Evolutionary conservation across 768 basidiomycete species (phyloP), one percentile per base, ranked within the genome.

Genomic region (Tylopilus rubrobrunneus): DNA sequence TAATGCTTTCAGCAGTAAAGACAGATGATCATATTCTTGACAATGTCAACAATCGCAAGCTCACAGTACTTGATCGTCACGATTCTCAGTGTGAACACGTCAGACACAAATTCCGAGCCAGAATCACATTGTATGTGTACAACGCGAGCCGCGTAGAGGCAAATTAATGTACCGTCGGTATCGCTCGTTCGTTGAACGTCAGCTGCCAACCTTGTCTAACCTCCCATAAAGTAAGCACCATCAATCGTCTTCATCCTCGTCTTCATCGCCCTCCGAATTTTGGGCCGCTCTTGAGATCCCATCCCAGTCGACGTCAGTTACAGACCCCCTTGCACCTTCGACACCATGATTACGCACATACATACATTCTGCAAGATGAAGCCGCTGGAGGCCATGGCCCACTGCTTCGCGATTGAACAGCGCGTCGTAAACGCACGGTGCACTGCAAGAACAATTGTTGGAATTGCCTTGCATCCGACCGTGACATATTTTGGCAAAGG

Each of bases 281-380:
- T 45, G 40, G 3, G 17, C 29, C 15, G 29, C 33, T 41, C 48
- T 52, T 25, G 41, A 50, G 39, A 57, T 7, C 19, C 53, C 48
- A 36, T 68, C 62, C 64, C 64, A 68, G 17, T 51, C 9, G 37
- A 66, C 52, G 11, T 59, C 45, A 40, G 31, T 19, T 28, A 59
- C 61, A 9, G 34, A 52, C 14, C 21, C 42, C 41, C 33, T 49
- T 40, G 65, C 41, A 1, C 3, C 33, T 25, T 36, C 46, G 10
- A 57, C 49, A 9, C 52, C 53, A 15, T 41, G 6, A 10, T 39
- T 47, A 23, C 8, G 37, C 15, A 65, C 29, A 19, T 55, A 52
- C 45, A 46, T 41, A n/a, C 65, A 65, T 4, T 48, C 46, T 31
- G 2, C 31, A 34, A 62, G 27, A 7, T 33, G 31, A 12, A 65